These are phyloP conservation scores for Fusarium nelsonii DNA, from an alignment of 2,329 filamentous ascomycete genomes.

Conservation along the genomic window DNA sequence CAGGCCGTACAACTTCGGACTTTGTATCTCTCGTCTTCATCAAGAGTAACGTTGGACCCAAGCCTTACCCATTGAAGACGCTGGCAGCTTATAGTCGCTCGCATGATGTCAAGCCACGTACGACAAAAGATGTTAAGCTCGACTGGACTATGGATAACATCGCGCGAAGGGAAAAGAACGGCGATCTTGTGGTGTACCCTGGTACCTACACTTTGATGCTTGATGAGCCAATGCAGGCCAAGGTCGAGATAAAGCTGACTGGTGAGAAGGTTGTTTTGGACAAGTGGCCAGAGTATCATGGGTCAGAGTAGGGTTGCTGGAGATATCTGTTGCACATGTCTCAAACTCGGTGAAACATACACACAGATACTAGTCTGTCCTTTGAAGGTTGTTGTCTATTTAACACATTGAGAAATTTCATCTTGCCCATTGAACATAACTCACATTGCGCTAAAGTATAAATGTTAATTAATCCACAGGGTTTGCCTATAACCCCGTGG, in stretches of 20 bases:
- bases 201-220: slow-evolving; percentile 7
- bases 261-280: slow-evolving; percentile 3
- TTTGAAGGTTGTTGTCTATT: too few species aligned
- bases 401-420: too few species aligned
- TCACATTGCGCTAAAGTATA: too few species aligned
- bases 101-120: background rate
- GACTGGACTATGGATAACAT: slow-evolving; percentile 19
- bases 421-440: too few species aligned
- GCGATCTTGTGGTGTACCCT: slow-evolving; percentile 5
- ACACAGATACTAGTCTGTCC: too few species aligned
- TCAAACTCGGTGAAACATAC: too few species aligned
- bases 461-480: too few species aligned
- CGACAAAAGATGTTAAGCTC: background rate
- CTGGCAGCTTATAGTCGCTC: slow-evolving; percentile 8
- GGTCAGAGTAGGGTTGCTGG: background rate
- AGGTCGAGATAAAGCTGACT: background rate
- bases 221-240: slow-evolving; percentile 5
- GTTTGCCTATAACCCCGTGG: too few species aligned
- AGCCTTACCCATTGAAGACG: slow-evolving; percentile 11
- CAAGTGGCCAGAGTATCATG: slow-evolving; percentile 5
- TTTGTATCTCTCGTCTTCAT: slow-evolving; percentile 6
- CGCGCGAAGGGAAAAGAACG: slow-evolving; percentile 1
- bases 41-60: slow-evolving; percentile 4
- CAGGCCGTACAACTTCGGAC: background rate
- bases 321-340: too few species aligned